A percentile compares a stretch with the other conserved stretches of the same genome.
phyloP scores from a whole-genome alignment of 305 asterid species.

The Solanum hybrid region DNA sequence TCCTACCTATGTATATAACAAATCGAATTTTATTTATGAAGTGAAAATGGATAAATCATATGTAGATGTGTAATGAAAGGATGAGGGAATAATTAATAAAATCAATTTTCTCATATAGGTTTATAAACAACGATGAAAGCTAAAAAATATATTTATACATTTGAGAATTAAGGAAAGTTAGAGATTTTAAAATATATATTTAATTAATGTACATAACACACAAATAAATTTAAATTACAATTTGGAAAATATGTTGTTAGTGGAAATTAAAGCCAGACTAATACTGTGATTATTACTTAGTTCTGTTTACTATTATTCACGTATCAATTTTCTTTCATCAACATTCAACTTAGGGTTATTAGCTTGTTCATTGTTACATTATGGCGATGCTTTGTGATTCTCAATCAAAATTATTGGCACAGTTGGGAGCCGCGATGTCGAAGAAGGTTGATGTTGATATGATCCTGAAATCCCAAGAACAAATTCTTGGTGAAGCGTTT shows the following conservation, averaged over 20 bases:
- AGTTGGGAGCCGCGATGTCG: not conserved
- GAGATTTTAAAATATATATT: too few relatives aligned
- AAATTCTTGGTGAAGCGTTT: not conserved
- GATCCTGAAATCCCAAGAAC: not conserved
- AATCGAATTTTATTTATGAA: not conserved
- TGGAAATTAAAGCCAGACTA: not conserved
- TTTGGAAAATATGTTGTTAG: not conserved
- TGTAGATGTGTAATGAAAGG: not conserved
- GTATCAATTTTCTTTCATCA: not conserved
- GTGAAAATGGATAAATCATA: too few relatives aligned
- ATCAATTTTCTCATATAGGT: not conserved
- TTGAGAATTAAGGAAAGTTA: not conserved
- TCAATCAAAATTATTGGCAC: not conserved
- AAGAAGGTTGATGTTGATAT: not conserved
- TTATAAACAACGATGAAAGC: not conserved
- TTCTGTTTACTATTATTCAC: not conserved
- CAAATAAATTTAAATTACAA: too few relatives aligned
- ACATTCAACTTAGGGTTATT: not conserved
- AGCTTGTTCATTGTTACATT: not conserved
- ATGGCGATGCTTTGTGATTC: not conserved
- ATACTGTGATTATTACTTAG: not conserved
- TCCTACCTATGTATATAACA: not conserved
- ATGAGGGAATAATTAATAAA: not conserved
- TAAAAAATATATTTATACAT: not conserved
- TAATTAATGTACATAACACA: not conserved